These are phyloP conservation scores for Solanum hybrid DNA, from an alignment of 305 asterid genomes.

Conservation along the genomic window DNA sequence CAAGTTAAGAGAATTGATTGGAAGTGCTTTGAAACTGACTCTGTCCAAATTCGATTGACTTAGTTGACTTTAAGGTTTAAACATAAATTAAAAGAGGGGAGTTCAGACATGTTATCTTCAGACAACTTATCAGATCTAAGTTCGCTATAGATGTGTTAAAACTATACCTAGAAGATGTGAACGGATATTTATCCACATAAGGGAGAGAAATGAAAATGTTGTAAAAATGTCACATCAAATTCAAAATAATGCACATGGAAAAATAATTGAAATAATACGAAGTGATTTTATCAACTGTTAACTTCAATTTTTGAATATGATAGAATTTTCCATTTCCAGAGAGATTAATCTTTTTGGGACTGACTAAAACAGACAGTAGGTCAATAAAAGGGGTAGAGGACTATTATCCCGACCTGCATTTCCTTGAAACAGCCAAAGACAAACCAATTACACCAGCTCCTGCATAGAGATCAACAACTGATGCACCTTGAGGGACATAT, in stretches of 20 bases:
- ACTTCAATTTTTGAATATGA: background rate
- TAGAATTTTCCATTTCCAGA: background rate
- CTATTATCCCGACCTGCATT: slow-evolving; percentile 49
- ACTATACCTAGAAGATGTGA: background rate
- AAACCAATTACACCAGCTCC: slow-evolving; percentile 96
- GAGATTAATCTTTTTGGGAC: background rate
- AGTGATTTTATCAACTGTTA: background rate
- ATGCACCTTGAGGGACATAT: slow-evolving; percentile 73
- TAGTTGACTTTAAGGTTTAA: background rate
- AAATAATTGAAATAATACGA: background rate
- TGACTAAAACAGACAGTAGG: background rate
- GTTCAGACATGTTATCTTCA: background rate
- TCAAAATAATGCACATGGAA: background rate
- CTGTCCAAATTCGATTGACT: background rate
- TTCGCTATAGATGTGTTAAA: background rate
- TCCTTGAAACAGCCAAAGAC: slow-evolving; percentile 71
- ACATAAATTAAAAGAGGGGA: background rate
- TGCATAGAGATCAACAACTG: slow-evolving; percentile 87
- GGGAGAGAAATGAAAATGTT: background rate
- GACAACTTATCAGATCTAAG: background rate
- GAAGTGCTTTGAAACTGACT: background rate
- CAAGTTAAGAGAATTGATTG: slow-evolving; percentile 2
- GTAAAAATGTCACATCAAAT: background rate
- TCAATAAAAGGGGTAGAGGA: background rate
- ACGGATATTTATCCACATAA: background rate